Base-by-base conservation (phyloP, 2,329 filamentous ascomycete species). In the Xylaria sp. region DNA sequence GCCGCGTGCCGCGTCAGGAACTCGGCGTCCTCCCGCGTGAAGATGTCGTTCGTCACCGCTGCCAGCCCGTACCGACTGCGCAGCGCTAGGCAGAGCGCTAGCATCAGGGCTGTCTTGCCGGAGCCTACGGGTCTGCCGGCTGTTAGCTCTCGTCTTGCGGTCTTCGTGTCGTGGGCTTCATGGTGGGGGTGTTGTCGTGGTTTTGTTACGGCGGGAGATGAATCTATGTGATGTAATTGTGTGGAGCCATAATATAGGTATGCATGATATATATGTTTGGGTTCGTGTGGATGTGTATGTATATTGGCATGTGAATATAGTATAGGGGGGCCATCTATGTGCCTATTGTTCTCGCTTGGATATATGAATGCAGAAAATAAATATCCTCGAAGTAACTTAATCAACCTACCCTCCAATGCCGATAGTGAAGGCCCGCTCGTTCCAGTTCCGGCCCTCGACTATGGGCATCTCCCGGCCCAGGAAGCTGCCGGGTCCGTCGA, bases 11-110 rank as follows among this genome's bases (percentile, higher is more conserved):
- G 89, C 66, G 93, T 97, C 29, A 99, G 89, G 83, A 99, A 99
- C 81, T 98, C 96, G 83, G 94, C 94, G 84, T 99, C 96, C 82
- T 99, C 96, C 71, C 92, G 91, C 25, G 95, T 98, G 85, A 98
- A 98, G 85, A 98, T 98, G 85, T 98, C 95, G 85, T 98, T 98
- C 56, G 96, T 99, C 25, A 99, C 95, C 67, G 94, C 96, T 0
- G 96, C 96, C 75, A 99, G 92, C 77, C 90, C 93, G 87, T 92
- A 94, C 62, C 87, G 84, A 57, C 90, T 85, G 68, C 96, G 92
- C 6, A 99, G 89, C 7, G 91, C 90, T 39, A 90, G 90, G 83
- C 94, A 97, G 73, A 98, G 92, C 44, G 92, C 91, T 11, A 97
- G 89, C 95, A 99, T 98, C 31, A 98, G 87, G 20, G 96, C 96